phyloP scores from a whole-genome alignment of 2,329 filamentous ascomycete genomes.

The Fusarium burgessii region DNA sequence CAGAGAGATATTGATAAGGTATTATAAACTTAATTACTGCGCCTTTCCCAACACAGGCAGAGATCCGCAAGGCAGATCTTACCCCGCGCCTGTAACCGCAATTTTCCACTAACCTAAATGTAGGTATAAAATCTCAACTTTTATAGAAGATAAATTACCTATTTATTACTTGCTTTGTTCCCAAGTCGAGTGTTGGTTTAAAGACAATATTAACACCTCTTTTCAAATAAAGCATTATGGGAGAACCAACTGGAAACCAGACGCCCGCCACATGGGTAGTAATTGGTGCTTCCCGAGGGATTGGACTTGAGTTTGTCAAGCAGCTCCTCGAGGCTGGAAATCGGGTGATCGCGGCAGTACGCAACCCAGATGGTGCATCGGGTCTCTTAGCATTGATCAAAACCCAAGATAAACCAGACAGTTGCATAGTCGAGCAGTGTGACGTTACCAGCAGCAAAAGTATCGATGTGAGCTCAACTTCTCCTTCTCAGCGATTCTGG shows the following conservation, averaged over 20 bases:
- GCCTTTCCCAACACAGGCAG: too few relatives aligned
- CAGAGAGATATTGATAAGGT: too few relatives aligned
- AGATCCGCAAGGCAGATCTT: background rate
- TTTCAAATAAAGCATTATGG: background rate
- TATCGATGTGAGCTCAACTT: background rate
- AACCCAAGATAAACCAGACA: accelerated
- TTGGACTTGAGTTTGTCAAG: background rate
- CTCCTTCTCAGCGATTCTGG: accelerated
- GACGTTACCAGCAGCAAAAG: background rate
- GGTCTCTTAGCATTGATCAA: accelerated
- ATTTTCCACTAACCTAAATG: background rate
- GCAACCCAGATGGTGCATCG: background rate
- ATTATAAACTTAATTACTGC: too few relatives aligned
- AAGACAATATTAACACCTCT: accelerated
- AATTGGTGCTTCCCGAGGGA: background rate
- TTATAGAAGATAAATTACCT: accelerated
- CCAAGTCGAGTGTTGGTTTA: accelerated
- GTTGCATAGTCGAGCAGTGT: background rate
- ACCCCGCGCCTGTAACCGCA: background rate
- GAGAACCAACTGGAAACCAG: too few relatives aligned
- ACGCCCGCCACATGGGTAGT: background rate
- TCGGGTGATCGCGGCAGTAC: accelerated
- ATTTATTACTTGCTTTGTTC: background rate
- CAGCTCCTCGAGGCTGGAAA: background rate
- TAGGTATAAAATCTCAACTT: background rate